Evolutionary conservation across 2,329 filamentous ascomycete species (phyloP), one percentile per base, ranked within the genome.

Genomic region (Colletotrichum kahawae): DNA sequence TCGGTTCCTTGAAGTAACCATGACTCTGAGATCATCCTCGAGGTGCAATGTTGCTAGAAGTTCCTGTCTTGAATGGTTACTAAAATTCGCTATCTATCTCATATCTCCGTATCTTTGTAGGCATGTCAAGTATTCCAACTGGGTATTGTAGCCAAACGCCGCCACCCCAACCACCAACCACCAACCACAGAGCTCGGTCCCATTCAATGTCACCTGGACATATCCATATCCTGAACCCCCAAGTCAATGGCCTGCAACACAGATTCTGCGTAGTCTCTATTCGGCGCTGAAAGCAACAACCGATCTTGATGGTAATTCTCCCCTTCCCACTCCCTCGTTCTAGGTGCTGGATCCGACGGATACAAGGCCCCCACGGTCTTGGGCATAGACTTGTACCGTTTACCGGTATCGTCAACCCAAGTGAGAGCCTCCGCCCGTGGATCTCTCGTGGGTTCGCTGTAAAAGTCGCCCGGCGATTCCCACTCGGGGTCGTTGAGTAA

Each of bases 401-500:
- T 71, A 18, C 77, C 77, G 7, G 54, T 67, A 34, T 78, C 76
- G 34, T 78, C 77, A 3, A 78, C 75, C 76, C 75, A 78, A 24
- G 76, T 73, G 10, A 78, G 71, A 36, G 65, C 12, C 27, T 68
- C 43, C n/a, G 70, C 33, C 1, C 72, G 60, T 3, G 75, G 67
- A 16, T 76, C 75, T 2, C 51, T 31, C 13, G 29, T 59, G 14
- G 48, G 48, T 1, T 62, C 74, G 9, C 31, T 56, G 38, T 51
- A 33, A 29, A 43, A 67, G 59, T 76, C 63, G 8, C 27, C 31
- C 12, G 80, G 79, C 65, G 84, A 83, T 7, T 81, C 79, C 88
- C 87, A 90, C 5, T 79, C 79, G 4, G 83, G 82, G 67, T 90
- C 86, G 34, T 85, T 82, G 24, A 89, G 83, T 27, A 91, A 78